phyloP scores from a whole-genome alignment of 2,329 filamentous ascomycete genomes.

The Talaromyces sp. region DNA sequence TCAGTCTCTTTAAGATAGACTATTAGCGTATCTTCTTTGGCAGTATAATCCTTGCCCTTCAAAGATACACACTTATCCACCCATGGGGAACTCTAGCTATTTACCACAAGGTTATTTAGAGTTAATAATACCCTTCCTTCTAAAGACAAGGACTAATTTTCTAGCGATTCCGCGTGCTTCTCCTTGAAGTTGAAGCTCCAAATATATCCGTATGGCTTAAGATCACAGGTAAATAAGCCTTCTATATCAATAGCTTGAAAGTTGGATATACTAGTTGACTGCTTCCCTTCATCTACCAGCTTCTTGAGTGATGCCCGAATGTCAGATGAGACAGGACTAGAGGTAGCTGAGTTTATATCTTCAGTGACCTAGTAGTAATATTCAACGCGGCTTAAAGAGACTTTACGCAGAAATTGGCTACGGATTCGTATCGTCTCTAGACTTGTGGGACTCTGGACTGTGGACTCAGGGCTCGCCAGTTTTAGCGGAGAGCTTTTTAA shows the following conservation, averaged over 20 bases:
- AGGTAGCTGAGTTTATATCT: background rate
- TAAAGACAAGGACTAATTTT: too few species aligned
- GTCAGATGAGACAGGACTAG: background rate
- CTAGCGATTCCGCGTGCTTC: too few species aligned
- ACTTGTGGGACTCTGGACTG: background rate
- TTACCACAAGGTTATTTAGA: too few species aligned
- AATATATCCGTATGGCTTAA: too few species aligned
- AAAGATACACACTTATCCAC: too few species aligned
- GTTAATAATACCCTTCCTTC: too few species aligned
- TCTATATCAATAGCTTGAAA: too few species aligned
- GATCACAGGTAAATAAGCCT: too few species aligned
- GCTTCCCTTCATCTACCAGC: background rate
- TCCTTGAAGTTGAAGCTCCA: too few species aligned
- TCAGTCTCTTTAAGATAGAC: background rate
- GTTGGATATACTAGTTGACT: too few species aligned
- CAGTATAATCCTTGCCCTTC: background rate
- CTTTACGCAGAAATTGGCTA: background rate
- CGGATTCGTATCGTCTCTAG: background rate
- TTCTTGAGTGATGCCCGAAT: background rate
- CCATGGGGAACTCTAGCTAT: too few species aligned
- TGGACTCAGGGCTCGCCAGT: background rate
- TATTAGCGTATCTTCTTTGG: background rate
- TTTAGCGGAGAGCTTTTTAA: background rate
- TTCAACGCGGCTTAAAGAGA: conserved; percentile 3
- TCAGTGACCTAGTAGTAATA: background rate